Evolutionary conservation across 805 yeast genomes (phyloP), one percentile per base, ranked within the genome.

Genomic region (Blastobotrys terrestris): DNA sequence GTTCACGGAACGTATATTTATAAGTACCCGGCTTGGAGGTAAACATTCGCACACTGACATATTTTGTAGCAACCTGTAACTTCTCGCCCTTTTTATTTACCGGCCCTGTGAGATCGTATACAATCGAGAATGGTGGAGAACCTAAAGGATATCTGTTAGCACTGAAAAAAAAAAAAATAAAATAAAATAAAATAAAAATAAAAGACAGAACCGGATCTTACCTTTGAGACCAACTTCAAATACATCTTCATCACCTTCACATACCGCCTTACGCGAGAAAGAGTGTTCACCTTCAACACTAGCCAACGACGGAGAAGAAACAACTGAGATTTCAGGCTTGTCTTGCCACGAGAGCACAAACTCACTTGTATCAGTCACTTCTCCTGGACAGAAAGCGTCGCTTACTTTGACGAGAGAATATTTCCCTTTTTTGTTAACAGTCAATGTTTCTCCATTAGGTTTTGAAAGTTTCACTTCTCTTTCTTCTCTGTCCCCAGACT

Each of bases 51-150:
- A 80, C 62, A 3, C 77, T 72, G 1, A 80, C 80, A 60, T 70
- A 73, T 60, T 73, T 77, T 19, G 81, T 77, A 1, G 81, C 75
- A 4, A 81, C 78, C 49, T 80, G 81, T 21, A 78, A 60, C 63
- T 67, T 46, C 19, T 58, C 51, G 43, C 53, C 54, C 39, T 21
- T 40, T 21, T 49, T 45, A 40, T 50, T 51, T 13, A 31, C 51
- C 2, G 65, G 65, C 4, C 62, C 62, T 11, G 26, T 26, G 16
- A 61, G 53, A 42, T 79, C 77, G 64, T 89, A 88, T 41, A 79
- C 81, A 21, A 90, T 70, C n/a, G 77, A 67, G 58, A 88, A 88
- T 20, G 92, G 91, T 1, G 83, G 74, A 3, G 77, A 67, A 2
- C 66, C 57, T 46, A 39, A 31, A n/a, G 46, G 19, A 26, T n/a